These are phyloP conservation scores for Zizania palustris DNA, from an alignment of 202 grass and related monocot species.

Conservation along the genomic window DNA sequence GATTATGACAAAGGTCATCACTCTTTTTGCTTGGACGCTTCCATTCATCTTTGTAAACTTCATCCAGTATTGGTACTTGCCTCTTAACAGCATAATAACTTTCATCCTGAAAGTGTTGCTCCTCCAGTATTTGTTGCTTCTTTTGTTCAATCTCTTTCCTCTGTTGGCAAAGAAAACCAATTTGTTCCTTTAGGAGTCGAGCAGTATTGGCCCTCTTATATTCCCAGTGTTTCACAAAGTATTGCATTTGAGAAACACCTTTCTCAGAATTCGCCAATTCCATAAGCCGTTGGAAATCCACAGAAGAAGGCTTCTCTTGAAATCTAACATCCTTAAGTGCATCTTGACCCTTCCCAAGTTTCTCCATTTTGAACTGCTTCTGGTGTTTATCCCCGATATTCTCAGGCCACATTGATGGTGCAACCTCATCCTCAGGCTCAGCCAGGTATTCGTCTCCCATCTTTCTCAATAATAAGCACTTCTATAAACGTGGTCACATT, in stretches of 20 bases:
- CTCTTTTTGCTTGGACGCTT: slow-evolving; percentile 47
- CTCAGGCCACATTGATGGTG: slow-evolving; percentile 84
- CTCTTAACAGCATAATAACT: slow-evolving; percentile 62
- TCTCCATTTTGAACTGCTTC: slow-evolving; percentile 73
- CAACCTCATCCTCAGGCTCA: slow-evolving; percentile 63
- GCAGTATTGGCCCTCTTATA: slow-evolving; percentile 52
- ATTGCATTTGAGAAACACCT: slow-evolving; percentile 64
- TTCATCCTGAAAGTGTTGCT: slow-evolving; percentile 68
- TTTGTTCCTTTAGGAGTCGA: slow-evolving; percentile 68
- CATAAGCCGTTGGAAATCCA: slow-evolving; percentile 53
- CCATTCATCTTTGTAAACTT: slow-evolving; percentile 75
- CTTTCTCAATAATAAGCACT: slow-evolving; percentile 27
- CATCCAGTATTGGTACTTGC: slow-evolving; percentile 79
- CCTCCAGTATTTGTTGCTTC: slow-evolving; percentile 74
- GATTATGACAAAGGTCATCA: slow-evolving; percentile 47
- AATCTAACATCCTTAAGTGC: slow-evolving; percentile 61
- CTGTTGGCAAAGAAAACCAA: slow-evolving; percentile 62
- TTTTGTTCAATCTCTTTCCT: slow-evolving; percentile 84
- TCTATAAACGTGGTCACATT: slow-evolving; percentile 24
- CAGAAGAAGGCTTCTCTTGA: slow-evolving; percentile 43
- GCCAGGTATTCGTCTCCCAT: slow-evolving; percentile 68
- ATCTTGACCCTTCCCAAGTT: slow-evolving; percentile 51
- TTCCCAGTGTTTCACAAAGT: slow-evolving; percentile 72
- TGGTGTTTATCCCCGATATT: slow-evolving; percentile 62
- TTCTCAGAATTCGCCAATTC: slow-evolving; percentile 77